Evolutionary conservation across 306 rosid genomes (phyloP), one percentile per base, ranked within the genome.

Genomic region (Clitoria ternatea): DNA sequence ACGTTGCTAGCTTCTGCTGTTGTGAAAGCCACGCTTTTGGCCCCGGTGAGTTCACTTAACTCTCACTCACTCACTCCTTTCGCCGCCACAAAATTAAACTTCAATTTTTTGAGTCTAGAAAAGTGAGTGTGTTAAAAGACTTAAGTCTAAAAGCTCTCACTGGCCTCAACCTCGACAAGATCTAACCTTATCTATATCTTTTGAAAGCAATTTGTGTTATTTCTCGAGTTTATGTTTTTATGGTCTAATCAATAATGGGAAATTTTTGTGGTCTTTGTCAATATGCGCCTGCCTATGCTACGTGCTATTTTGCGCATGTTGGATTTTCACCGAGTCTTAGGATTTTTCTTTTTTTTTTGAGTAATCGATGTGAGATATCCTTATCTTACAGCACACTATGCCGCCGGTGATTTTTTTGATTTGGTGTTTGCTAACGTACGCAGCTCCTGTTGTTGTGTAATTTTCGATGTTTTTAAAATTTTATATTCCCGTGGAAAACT

Each of bases 41-140:
- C 71, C 60, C 79, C 79, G 84, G 97, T 89, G 79, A 83, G 85
- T 78, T n/a, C n/a, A n/a, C n/a, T n/a, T n/a, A n/a, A n/a, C n/a
- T n/a, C n/a, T n/a, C 4, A 0, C 43, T 47, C 2, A 1, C 43
- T 44, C 2, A 0, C 47, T 67, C 4, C 7, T 59, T 47, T 40
- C 53, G 0, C 32, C 35, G 18, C 64, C 48, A 30, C 29, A 2
- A 20, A 24, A 15, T 42, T 7, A 20, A 24, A 15, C 48, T 7
- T 10, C 0, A 1, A n/a, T 20, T 59, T 4, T 6, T 40, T 7
- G 6, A 39, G 5, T 35, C 9, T 9, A 40, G 6, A 19, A 17
- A 42, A 50, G 32, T 1, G 0, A 4, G 9, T 4, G 42, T 14
- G 14, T 36, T 1, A 4, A 13, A 66, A 66, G 22, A 15, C 17